Evolutionary conservation across 371 early-diverging fungal species (phyloP).

Genomic region (Mucor plumbeus): DNA sequence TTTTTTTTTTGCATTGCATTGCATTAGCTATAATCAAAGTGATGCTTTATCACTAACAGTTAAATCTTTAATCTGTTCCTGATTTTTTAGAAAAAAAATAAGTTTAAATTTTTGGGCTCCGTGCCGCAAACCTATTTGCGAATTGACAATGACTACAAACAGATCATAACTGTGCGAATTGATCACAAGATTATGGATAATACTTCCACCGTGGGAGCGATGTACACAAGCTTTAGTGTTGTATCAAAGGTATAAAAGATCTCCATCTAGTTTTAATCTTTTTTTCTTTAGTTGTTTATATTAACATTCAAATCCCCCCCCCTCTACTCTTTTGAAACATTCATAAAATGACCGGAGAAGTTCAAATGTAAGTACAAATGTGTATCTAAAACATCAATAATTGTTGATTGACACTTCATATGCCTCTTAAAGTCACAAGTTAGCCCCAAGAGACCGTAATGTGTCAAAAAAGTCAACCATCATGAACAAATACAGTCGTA

Average conservation of each 20-base stretch:
- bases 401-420: background rate
- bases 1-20: too few relatives aligned
- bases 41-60: too few relatives aligned
- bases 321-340: background rate
- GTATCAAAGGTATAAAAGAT: background rate
- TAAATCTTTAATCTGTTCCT: too few relatives aligned
- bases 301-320: background rate
- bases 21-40: too few relatives aligned
- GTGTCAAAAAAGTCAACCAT: conserved; percentile 23
- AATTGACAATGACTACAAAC: background rate
- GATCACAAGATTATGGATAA: background rate
- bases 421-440: conserved; percentile 34
- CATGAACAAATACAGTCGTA: conserved; percentile 79
- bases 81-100: too few relatives aligned
- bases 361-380: conserved; percentile 4
- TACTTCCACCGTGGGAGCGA: conserved; percentile 3
- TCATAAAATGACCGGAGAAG: conserved; percentile 1
- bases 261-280: background rate
- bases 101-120: background rate
- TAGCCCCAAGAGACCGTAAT: conserved; percentile 41
- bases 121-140: background rate
- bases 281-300: background rate
- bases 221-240: background rate
- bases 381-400: background rate
- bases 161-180: background rate